phyloP scores from a whole-genome alignment of 768 basidiomycete species.

The Pleurotus citrinopileatus region DNA sequence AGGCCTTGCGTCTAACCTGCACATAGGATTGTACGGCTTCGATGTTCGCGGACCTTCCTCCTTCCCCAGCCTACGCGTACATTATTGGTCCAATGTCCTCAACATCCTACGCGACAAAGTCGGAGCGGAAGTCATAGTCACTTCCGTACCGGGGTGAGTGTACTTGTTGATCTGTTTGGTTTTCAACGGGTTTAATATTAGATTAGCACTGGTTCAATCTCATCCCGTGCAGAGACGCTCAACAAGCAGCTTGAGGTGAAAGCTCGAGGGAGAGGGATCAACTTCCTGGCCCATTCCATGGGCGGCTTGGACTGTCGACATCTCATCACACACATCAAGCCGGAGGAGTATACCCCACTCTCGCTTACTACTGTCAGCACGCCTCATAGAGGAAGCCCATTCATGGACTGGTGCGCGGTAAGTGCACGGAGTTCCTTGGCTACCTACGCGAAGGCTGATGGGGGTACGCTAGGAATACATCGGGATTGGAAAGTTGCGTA shows the following conservation, averaged over 20 bases:
- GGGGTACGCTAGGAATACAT: slow-evolving; percentile 68
- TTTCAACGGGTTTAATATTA: not conserved
- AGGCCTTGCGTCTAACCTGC: not conserved
- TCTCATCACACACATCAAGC: slow-evolving; percentile 82
- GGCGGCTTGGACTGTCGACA: slow-evolving; percentile 95
- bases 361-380: slow-evolving; percentile 89
- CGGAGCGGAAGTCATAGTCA: slow-evolving; percentile 94
- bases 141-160: slow-evolving; percentile 86
- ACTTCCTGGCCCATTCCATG: slow-evolving; percentile 97
- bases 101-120: slow-evolving; percentile 75
- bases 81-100: slow-evolving; percentile 93
- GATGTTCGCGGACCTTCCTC: slow-evolving; percentile 82
- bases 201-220: slow-evolving; percentile 85
- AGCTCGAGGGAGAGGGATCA: slow-evolving; percentile 76
- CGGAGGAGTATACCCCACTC: slow-evolving; percentile 78
- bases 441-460: too few relatives aligned
- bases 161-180: not conserved
- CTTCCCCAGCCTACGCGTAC: slow-evolving; percentile 81
- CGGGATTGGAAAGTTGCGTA: slow-evolving; percentile 75
- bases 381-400: slow-evolving; percentile 94
- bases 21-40: slow-evolving; percentile 87
- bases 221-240: slow-evolving; percentile 73
- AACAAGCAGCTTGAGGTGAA: slow-evolving; percentile 66
- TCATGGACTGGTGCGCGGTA: slow-evolving; percentile 99
- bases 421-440: slow-evolving; percentile 25